phyloP scores from a whole-genome alignment of 805 yeast genomes.

The Nakazawaea ishiwadae region DNA sequence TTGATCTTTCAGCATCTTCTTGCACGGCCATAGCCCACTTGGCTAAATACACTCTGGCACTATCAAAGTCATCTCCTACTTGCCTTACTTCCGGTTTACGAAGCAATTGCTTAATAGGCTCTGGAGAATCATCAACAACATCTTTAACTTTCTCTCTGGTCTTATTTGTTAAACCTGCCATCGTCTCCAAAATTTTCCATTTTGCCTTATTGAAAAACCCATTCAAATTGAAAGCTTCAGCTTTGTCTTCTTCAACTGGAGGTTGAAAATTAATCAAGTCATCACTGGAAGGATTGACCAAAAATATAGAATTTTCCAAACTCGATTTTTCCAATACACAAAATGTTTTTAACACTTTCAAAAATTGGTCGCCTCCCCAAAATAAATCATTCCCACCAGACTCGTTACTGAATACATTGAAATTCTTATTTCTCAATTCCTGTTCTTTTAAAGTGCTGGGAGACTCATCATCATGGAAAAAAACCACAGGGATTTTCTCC shows the following conservation, averaged over 20 bases:
- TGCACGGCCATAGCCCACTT: conserved; percentile 96
- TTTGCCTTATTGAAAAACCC: conserved; percentile 62
- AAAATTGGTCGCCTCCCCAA: conserved; percentile 91
- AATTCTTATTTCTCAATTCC: conserved; percentile 52
- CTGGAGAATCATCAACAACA: conserved; percentile 55
- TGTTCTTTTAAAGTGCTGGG: conserved; percentile 67
- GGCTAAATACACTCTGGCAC: conserved; percentile 87
- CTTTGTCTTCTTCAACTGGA: conserved; percentile 31
- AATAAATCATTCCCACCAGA: conserved; percentile 46
- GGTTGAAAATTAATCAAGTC: conserved; percentile 61
- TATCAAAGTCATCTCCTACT: conserved; percentile 86
- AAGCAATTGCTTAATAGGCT: conserved; percentile 51
- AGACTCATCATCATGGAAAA: conserved; percentile 88
- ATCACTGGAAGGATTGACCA: conserved; percentile 72
- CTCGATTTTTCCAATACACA: conserved; percentile 66
- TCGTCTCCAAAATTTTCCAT: conserved; percentile 81
- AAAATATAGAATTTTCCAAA: conserved; percentile 64
- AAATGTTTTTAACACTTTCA: conserved; percentile 46
- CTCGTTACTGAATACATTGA: conserved; percentile 67
- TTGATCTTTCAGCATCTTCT: conserved; percentile 74
- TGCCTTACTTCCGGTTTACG: conserved; percentile 74
- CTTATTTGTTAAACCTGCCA: conserved; percentile 70
- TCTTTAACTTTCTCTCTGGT: conserved; percentile 63
- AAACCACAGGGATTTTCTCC: conserved; percentile 73
- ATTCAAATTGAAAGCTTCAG: conserved; percentile 28